Evolutionary conservation across 1,284 basidiomycete species (phyloP).

Genomic region (Sphagnurus paluster): DNA sequence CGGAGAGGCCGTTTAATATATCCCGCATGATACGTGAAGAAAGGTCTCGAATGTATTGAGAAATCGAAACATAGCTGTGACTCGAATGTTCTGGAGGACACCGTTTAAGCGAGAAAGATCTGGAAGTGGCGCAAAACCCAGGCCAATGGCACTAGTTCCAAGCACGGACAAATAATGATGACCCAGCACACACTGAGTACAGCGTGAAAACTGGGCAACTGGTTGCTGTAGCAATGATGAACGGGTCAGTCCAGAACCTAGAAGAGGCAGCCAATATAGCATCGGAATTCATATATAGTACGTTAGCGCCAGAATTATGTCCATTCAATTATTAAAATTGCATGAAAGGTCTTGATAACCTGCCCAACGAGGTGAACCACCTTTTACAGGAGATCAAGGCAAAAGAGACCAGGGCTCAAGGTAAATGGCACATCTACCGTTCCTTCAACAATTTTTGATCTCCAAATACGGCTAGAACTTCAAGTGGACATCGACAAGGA

Average conservation of each 20-base stretch:
- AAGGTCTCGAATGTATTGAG: not conserved
- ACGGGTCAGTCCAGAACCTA: constrained; percentile 36
- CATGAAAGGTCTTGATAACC: constrained; percentile 74
- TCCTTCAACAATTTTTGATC: constrained; percentile 4
- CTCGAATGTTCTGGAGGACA: constrained; percentile 2
- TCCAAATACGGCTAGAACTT: constrained; percentile 34
- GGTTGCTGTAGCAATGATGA: constrained; percentile 18
- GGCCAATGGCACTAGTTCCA: not conserved
- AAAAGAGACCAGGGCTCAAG: constrained; percentile 51
- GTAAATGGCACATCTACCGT: constrained; percentile 28
- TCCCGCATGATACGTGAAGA: constrained; percentile 3
- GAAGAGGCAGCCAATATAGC: constrained; percentile 74
- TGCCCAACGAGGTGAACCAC: constrained; percentile 71
- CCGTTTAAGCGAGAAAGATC: not conserved
- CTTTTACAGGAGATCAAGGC: constrained; percentile 72
- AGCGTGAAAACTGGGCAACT: too few species aligned
- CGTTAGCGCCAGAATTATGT: constrained; percentile 9
- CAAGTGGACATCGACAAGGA: constrained; percentile 61
- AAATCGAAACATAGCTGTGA: not conserved
- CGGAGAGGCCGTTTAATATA: not conserved
- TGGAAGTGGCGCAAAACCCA: not conserved
- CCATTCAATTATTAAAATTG: too few species aligned
- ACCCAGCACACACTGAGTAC: not conserved
- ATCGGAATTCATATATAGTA: constrained; percentile 64
- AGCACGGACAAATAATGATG: constrained; percentile 4